phyloP scores from a whole-genome alignment of 495 filamentous ascomycete species.

The Geopyxis carbonaria region DNA sequence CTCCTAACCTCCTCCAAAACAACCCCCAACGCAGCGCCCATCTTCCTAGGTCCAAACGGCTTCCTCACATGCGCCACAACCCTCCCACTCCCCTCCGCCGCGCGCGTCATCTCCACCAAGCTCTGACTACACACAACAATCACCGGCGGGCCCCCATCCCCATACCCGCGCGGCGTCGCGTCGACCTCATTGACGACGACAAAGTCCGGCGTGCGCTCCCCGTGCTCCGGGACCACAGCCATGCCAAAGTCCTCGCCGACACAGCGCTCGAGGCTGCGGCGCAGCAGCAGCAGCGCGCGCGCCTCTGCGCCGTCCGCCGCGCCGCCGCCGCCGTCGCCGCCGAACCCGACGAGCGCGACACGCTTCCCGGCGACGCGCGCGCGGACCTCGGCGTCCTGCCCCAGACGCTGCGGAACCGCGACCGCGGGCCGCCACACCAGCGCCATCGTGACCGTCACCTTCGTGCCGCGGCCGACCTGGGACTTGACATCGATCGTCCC shows the following conservation, averaged over 20 bases:
- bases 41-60: too few species aligned
- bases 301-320: too few species aligned
- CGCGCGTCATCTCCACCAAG: neutral
- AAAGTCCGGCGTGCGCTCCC: slow-evolving; percentile 7
- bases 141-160: neutral
- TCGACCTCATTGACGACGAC: slow-evolving; percentile 16
- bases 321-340: too few species aligned
- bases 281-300: too few species aligned
- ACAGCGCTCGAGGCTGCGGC: slow-evolving; percentile 21
- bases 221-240: slow-evolving; percentile 15
- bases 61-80: too few species aligned
- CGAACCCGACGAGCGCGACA: too few species aligned
- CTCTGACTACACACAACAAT: neutral
- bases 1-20: too few species aligned
- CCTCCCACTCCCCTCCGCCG: neutral
- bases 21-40: too few species aligned
- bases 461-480: slow-evolving; percentile 39
- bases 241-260: slow-evolving; percentile 30
- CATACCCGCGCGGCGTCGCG: neutral
- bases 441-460: slow-evolving; percentile 32
- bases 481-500: slow-evolving; percentile 45
- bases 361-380: too few species aligned
- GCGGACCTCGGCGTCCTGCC: too few species aligned
- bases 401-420: too few species aligned
- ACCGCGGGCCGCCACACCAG: too few species aligned